These are phyloP conservation scores for Auxenochlorella pyrenoidosa DNA, from an alignment of 139 green algal species.

Conservation along the genomic window DNA sequence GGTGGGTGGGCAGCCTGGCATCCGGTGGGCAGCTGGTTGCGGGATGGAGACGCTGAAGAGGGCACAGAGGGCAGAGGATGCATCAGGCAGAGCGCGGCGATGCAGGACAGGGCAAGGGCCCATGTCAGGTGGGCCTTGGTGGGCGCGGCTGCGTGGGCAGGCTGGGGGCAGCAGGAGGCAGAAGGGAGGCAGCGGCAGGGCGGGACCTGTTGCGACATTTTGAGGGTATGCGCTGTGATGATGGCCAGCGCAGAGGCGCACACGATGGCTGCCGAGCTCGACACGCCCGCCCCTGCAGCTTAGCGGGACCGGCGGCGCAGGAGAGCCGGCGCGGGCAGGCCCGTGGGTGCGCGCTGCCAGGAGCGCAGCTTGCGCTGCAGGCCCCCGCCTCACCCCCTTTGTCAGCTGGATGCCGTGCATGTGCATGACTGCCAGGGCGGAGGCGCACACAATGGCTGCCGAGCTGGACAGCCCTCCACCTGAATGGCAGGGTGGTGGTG, in stretches of 20 bases:
- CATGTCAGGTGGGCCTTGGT: neutral
- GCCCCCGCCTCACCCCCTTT: slow-evolving; percentile 35
- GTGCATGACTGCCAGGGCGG: slow-evolving; percentile 81
- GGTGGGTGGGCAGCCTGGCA: no score
- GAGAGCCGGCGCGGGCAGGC: no score
- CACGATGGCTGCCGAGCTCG: slow-evolving; percentile 85
- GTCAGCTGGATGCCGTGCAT: slow-evolving; percentile 49
- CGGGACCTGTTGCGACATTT: neutral
- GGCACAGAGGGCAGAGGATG: no score
- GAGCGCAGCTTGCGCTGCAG: no score
- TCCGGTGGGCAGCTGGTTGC: neutral
- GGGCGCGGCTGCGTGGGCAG: neutral
- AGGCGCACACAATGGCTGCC: slow-evolving; percentile 89
- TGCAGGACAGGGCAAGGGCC: neutral
- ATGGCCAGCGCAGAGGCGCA: slow-evolving; percentile 85
- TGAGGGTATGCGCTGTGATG: slow-evolving; percentile 58
- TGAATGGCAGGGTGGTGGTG: slow-evolving; percentile 33
- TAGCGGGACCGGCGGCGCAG: no score
- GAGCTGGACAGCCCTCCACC: slow-evolving; percentile 90
- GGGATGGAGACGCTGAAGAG: no score
- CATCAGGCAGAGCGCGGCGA: no score
- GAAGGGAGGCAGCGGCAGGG: neutral
- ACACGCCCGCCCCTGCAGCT: slow-evolving; percentile 59
- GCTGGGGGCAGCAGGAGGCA: neutral
- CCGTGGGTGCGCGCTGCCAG: no score